phyloP scores from a whole-genome alignment of 768 basidiomycete species.

The Boletus huronensis region DNA sequence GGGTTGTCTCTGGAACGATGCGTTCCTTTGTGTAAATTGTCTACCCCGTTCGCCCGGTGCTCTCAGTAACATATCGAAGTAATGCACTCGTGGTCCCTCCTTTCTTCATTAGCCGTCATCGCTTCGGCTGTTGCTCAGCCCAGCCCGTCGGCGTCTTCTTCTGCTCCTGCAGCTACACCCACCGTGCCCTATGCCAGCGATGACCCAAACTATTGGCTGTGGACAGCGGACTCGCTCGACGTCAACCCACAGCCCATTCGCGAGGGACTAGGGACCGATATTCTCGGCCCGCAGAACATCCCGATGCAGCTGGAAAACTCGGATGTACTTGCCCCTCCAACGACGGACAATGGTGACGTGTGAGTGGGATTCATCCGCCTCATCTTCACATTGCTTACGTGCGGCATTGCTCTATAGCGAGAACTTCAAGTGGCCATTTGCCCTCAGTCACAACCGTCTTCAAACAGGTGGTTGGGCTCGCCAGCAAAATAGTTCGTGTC shows the following conservation, averaged over 20 bases:
- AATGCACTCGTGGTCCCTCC: slow-evolving; percentile 31
- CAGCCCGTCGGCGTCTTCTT: slow-evolving; percentile 18
- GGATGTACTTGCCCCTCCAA: slow-evolving; percentile 56
- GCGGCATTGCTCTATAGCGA: slow-evolving; percentile 13
- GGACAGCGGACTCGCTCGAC: slow-evolving; percentile 32
- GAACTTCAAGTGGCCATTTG: slow-evolving; percentile 65
- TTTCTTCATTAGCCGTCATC: slow-evolving; percentile 21
- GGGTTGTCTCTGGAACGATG: background rate
- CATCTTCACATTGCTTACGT: background rate
- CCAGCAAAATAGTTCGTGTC: slow-evolving; percentile 50
- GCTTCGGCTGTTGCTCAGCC: slow-evolving; percentile 20
- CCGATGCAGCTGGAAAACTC: slow-evolving; percentile 55
- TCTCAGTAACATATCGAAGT: slow-evolving; percentile 1
- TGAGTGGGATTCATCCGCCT: slow-evolving; percentile 15
- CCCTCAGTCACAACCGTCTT: slow-evolving; percentile 56
- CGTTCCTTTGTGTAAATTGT: slow-evolving; percentile 19
- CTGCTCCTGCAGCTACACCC: slow-evolving; percentile 34
- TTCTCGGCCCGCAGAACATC: slow-evolving; percentile 58
- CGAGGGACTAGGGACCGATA: slow-evolving; percentile 39
- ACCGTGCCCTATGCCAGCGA: slow-evolving; percentile 44
- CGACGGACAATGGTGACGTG: slow-evolving; percentile 57
- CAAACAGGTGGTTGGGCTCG: slow-evolving; percentile 66
- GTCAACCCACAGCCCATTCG: slow-evolving; percentile 43
- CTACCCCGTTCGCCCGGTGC: slow-evolving; percentile 7
- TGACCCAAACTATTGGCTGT: slow-evolving; percentile 44